phyloP scores from a whole-genome alignment of 768 basidiomycete genomes.

The Serendipita vermifera region DNA sequence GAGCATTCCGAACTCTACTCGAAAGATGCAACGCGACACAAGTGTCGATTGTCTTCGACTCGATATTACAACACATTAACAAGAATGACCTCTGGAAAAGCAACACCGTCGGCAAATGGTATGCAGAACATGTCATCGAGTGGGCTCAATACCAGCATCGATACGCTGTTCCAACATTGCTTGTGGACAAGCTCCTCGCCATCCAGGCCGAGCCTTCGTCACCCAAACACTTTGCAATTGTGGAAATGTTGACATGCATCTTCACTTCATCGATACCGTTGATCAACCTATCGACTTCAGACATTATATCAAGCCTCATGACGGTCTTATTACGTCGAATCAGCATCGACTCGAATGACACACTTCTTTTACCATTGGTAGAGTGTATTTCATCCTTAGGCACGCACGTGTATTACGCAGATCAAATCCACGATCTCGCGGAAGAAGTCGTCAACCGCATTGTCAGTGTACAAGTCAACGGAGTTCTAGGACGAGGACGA shows the following conservation, averaged over 20 bases:
- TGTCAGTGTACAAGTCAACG: conserved; percentile 53
- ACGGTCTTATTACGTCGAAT: conserved; percentile 60
- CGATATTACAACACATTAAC: conserved; percentile 57
- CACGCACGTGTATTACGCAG: conserved; percentile 87
- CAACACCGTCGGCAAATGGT: conserved; percentile 66
- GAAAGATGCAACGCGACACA: conserved; percentile 67
- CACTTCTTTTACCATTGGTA: conserved; percentile 53
- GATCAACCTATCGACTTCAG: conserved; percentile 82
- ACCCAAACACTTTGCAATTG: conserved; percentile 45
- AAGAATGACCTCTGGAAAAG: conserved; percentile 50
- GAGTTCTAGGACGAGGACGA: conserved; percentile 29
- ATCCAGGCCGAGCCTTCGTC: conserved; percentile 41
- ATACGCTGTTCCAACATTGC: conserved; percentile 71
- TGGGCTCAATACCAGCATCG: conserved; percentile 92
- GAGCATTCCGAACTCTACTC: conserved; percentile 56
- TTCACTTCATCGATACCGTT: conserved; percentile 72
- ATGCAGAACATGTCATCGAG: conserved; percentile 60
- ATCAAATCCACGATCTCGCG: conserved; percentile 87
- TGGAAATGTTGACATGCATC: conserved; percentile 69
- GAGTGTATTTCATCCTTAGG: conserved; percentile 73
- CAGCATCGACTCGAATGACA: conserved; percentile 46
- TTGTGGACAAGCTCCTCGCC: conserved; percentile 63
- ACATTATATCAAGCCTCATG: conserved; percentile 68
- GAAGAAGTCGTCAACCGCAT: conserved; percentile 71
- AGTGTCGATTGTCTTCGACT: conserved; percentile 55